These are phyloP conservation scores for Linum lewisii DNA, from an alignment of 345 rosid genomes.

Conservation along the genomic window DNA sequence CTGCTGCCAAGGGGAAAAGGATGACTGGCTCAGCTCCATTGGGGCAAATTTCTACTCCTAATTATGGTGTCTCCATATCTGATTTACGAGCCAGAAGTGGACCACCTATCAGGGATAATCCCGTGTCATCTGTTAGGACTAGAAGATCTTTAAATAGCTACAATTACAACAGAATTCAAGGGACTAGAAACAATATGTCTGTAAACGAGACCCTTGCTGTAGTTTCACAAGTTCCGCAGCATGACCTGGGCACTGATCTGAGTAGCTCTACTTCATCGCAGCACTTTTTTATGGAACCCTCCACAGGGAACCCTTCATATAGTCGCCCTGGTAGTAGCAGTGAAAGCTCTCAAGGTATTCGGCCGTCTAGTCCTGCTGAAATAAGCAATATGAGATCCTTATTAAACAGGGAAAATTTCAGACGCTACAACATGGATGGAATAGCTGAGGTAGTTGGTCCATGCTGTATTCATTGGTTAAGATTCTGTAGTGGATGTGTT, in stretches of 20 bases:
- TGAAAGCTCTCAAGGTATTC: conserved; percentile 29
- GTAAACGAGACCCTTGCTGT: conserved; percentile 22
- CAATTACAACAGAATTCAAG: conserved; percentile 39
- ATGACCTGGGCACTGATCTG: conserved; percentile 32
- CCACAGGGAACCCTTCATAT: conserved; percentile 18
- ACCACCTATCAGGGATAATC: conserved; percentile 31
- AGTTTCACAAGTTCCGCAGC: conserved; percentile 31
- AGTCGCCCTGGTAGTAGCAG: conserved; percentile 25
- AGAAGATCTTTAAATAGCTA: conserved; percentile 33
- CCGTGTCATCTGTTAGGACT: conserved; percentile 38
- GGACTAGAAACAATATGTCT: conserved; percentile 30
- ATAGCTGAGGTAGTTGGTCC: conserved; percentile 65
- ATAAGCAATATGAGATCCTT: conserved; percentile 31
- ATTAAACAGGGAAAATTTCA: conserved; percentile 42
- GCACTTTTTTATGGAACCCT: conserved; percentile 27
- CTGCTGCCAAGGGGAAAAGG: conserved; percentile 50
- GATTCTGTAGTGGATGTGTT: neutral
- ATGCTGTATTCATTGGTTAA: neutral
- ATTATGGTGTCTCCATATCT: conserved; percentile 38
- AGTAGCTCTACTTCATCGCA: conserved; percentile 30
- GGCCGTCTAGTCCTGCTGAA: conserved; percentile 54
- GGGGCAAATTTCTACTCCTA: conserved; percentile 28
- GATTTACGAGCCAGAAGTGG: conserved; percentile 47
- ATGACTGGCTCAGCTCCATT: conserved; percentile 36
- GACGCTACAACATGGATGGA: conserved; percentile 58